These are phyloP conservation scores for Trichosporon sp. DNA, from an alignment of 1,284 basidiomycete species.

Conservation along the genomic window DNA sequence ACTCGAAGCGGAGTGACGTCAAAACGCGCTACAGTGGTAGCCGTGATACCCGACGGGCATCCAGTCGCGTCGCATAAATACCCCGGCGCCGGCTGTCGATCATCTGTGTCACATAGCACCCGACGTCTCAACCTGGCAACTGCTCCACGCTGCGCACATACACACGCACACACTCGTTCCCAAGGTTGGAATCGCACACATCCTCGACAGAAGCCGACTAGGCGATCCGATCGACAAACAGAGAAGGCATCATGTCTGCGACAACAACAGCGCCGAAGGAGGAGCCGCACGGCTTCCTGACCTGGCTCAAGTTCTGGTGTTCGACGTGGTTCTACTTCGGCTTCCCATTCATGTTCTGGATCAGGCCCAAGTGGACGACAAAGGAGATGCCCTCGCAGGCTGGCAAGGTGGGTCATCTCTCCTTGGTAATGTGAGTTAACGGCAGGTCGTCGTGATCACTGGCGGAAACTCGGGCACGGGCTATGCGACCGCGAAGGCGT, in stretches of 20 bases:
- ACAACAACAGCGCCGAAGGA: neutral
- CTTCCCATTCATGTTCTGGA: slow-evolving; percentile 22
- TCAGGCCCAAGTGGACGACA: slow-evolving; percentile 15
- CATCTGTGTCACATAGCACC: neutral
- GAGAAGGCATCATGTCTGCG: neutral
- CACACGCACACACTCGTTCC: neutral
- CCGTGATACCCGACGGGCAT: neutral
- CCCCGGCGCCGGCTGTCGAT: neutral
- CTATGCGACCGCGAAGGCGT: slow-evolving; percentile 50
- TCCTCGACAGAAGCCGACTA: too few species aligned
- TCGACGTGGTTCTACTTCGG: neutral
- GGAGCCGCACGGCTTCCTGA: neutral
- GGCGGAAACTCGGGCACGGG: slow-evolving; percentile 53
- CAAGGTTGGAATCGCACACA: neutral
- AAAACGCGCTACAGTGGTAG: neutral
- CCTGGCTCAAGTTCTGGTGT: slow-evolving; percentile 20
- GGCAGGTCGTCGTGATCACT: slow-evolving; percentile 52
- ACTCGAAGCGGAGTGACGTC: neutral
- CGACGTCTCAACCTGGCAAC: neutral
- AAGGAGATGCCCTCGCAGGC: slow-evolving; percentile 10
- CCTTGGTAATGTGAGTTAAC: neutral
- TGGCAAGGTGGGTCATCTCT: slow-evolving; percentile 19
- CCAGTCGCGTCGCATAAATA: neutral
- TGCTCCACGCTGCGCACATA: neutral
- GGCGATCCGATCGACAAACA: neutral